Evolutionary conservation across 2,329 filamentous ascomycete species (phyloP).

Genomic region (Triangularia verruculosa): DNA sequence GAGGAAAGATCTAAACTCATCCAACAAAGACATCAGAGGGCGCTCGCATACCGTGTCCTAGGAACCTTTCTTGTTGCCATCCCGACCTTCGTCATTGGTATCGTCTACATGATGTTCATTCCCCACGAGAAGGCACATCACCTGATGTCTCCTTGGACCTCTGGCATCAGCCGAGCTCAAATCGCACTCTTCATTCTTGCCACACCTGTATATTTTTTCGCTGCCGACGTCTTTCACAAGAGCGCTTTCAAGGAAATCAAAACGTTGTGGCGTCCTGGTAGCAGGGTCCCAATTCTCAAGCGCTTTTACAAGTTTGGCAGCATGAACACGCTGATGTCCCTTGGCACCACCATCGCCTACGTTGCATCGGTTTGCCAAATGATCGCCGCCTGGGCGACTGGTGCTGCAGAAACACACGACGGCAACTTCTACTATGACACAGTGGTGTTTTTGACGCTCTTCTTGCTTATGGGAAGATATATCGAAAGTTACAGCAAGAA

Average conservation of each 20-base stretch:
- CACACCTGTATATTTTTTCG: constrained; percentile 83
- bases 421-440: constrained; percentile 81
- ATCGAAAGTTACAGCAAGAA: constrained; percentile 91
- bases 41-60: constrained; percentile 67
- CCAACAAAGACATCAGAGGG: constrained; percentile 64
- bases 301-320: constrained; percentile 91
- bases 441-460: constrained; percentile 87
- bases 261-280: constrained; percentile 73
- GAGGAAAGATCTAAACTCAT: constrained; percentile 78
- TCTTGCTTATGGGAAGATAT: constrained; percentile 71
- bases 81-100: constrained; percentile 81
- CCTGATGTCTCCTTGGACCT: constrained; percentile 67
- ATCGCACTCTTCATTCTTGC: constrained; percentile 78
- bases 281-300: constrained; percentile 67
- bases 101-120: constrained; percentile 86
- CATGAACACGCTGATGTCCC: constrained; percentile 91
- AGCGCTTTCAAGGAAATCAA: constrained; percentile 75
- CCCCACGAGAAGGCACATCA: constrained; percentile 60
- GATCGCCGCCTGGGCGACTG: constrained; percentile 55
- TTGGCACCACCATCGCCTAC: constrained; percentile 86
- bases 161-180: constrained; percentile 72
- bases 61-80: constrained; percentile 69
- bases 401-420: constrained; percentile 40
- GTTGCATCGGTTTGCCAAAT: constrained; percentile 77
- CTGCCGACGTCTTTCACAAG: constrained; percentile 79